Conservation (phyloP, 495 filamentous ascomycete species). For the Penicillium manginii region DNA sequence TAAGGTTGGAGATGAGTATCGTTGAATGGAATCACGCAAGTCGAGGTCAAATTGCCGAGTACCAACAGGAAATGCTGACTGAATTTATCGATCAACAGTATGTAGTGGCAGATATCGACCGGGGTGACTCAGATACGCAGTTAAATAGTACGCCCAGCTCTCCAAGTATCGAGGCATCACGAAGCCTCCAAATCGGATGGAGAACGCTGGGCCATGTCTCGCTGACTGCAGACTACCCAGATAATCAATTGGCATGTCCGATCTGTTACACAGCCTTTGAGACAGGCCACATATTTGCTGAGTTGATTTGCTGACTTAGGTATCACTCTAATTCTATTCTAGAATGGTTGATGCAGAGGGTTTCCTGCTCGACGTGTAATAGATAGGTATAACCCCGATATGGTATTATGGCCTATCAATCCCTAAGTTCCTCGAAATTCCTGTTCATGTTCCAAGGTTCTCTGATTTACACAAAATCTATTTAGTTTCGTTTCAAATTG, state of each 20-base stretch:
- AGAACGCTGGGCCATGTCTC: not conserved
- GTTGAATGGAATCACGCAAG: no score
- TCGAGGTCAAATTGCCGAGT: not conserved
- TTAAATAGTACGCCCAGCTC: no score
- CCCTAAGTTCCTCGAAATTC: not conserved
- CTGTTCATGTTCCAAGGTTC: not conserved
- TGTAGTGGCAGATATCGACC: no score
- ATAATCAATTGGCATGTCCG: not conserved
- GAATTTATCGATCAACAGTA: no score
- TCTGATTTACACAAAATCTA: not conserved
- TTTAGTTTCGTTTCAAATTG: no score
- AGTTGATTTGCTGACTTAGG: not conserved
- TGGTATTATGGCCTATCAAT: no score
- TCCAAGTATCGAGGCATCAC: no score
- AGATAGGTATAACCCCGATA: not conserved
- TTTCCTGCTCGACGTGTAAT: not conserved
- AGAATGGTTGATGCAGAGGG: not conserved
- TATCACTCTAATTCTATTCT: not conserved
- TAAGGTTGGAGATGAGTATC: no score
- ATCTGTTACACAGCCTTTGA: not conserved
- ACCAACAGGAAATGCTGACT: no score
- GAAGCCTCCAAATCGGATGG: not conserved
- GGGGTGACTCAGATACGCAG: no score
- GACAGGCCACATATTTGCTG: not conserved
- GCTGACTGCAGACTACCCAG: not conserved